A percentile compares a stretch with the other conserved stretches of the same genome.
Conservation (phyloP, 352 stramenopile genomes). For the Blastocystis sp. region DNA sequence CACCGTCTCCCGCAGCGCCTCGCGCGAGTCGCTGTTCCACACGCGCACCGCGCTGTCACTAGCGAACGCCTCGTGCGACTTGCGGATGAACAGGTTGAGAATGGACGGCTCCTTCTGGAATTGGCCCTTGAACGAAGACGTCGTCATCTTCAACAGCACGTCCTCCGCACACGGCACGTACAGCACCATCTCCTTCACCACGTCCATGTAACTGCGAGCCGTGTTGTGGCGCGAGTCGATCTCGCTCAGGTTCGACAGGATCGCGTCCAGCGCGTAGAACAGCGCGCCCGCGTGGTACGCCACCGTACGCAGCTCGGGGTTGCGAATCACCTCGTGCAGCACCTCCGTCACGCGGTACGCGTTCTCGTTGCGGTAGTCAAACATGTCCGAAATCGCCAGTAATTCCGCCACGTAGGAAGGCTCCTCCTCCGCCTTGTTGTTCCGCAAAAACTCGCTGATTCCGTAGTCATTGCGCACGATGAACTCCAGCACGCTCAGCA, state of each 20-base stretch:
- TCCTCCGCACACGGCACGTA: slow-evolving; percentile 11
- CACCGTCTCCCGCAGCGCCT: slow-evolving; percentile 14
- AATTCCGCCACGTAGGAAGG: slow-evolving; percentile 9
- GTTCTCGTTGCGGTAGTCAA: not conserved
- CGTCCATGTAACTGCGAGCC: not conserved
- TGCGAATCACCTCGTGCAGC: not conserved
- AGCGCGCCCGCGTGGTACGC: not conserved
- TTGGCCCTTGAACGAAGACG: slow-evolving; percentile 1
- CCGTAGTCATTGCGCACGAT: not conserved
- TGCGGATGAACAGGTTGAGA: slow-evolving; percentile 34
- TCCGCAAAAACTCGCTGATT: slow-evolving; percentile 19
- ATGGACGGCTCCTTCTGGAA: slow-evolving; percentile 50
- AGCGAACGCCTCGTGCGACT: slow-evolving; percentile 9
- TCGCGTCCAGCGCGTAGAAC: slow-evolving; percentile 11
- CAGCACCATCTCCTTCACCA: slow-evolving; percentile 5
- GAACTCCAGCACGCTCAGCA: not conserved
- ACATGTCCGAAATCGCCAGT: not conserved
- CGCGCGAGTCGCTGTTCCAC: not conserved
- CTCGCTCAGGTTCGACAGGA: slow-evolving; percentile 22
- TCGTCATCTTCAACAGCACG: slow-evolving; percentile 9
- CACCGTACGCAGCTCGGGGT: not conserved
- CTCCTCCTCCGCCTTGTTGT: slow-evolving; percentile 11
- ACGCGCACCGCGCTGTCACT: not conserved
- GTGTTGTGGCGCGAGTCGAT: not conserved
- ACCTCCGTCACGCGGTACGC: slow-evolving; percentile 17